phyloP scores from a whole-genome alignment of 2,329 filamentous ascomycete genomes.

The Blumeria graminis region DNA sequence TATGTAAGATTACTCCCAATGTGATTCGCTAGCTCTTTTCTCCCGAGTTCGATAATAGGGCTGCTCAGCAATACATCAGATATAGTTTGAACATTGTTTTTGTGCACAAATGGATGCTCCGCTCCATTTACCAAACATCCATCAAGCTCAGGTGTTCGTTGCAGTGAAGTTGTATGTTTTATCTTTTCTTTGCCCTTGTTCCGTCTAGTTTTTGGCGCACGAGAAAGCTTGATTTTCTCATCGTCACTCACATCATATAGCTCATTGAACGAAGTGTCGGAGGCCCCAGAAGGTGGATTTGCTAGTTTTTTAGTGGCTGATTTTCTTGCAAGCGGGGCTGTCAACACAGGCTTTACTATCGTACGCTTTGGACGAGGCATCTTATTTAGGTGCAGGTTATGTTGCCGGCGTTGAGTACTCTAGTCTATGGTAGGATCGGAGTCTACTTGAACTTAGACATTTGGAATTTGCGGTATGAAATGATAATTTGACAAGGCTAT shows the following conservation, averaged over 20 bases:
- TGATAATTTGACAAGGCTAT: too few species aligned
- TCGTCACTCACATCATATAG: slow-evolving; percentile 14
- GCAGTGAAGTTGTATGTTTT: background rate
- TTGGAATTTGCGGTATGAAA: too few species aligned
- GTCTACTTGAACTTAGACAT: too few species aligned
- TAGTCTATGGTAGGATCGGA: too few species aligned
- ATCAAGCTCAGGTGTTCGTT: background rate
- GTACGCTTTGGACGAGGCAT: slow-evolving; percentile 17
- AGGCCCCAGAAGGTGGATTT: slow-evolving; percentile 1
- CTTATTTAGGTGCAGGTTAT: background rate
- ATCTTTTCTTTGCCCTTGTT: slow-evolving; percentile 7
- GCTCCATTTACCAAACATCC: background rate
- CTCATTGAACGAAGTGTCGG: slow-evolving; percentile 9
- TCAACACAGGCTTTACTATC: slow-evolving; percentile 13
- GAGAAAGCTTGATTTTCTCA: slow-evolving; percentile 6
- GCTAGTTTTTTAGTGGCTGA: slow-evolving; percentile 1
- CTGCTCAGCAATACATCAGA: slow-evolving; percentile 8
- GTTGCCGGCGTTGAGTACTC: too few species aligned
- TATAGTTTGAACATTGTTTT: slow-evolving; percentile 6
- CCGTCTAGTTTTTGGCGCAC: slow-evolving; percentile 6
- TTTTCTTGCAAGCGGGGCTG: slow-evolving; percentile 7
- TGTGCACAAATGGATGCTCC: background rate
- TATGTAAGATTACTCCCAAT: slow-evolving; percentile 16
- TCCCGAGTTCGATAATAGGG: slow-evolving; percentile 12
- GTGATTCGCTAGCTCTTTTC: slow-evolving; percentile 9